Evolutionary conservation across 768 basidiomycete species (phyloP).

Genomic region (Mycena alexandri): DNA sequence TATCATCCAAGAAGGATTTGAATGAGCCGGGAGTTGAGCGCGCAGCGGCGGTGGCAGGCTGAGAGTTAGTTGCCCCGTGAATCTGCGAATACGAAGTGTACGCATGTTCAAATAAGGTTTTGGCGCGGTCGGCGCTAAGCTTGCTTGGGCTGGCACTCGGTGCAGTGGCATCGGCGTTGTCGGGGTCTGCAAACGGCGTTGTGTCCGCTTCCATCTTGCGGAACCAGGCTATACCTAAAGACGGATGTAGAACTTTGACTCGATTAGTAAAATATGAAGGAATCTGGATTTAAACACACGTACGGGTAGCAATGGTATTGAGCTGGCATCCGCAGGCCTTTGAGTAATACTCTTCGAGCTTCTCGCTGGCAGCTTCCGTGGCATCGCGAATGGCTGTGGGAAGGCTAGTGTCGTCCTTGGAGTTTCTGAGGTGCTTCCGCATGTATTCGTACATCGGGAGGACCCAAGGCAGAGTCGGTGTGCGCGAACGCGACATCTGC

Average conservation of each 20-base stretch:
- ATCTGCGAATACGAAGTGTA: background rate
- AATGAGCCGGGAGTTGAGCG: background rate
- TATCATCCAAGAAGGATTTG: background rate
- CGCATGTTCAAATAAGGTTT: background rate
- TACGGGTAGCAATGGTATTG: slow-evolving; percentile 10
- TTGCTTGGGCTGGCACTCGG: too few species aligned
- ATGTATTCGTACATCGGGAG: slow-evolving; percentile 26
- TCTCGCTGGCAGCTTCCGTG: background rate
- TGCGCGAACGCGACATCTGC: slow-evolving; percentile 11
- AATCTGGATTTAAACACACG: background rate
- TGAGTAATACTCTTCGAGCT: slow-evolving; percentile 1
- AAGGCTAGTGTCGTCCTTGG: background rate
- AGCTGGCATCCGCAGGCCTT: slow-evolving; percentile 14
- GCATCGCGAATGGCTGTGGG: slow-evolving; percentile 1
- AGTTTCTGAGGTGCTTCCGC: background rate
- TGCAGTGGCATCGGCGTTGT: background rate
- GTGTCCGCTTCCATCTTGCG: background rate
- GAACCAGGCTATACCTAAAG: background rate
- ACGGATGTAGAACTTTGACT: background rate
- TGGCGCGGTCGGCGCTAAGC: background rate
- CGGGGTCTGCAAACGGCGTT: too few species aligned
- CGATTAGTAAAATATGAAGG: background rate
- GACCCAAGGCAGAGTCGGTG: slow-evolving; percentile 15
- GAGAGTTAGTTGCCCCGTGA: too few species aligned
- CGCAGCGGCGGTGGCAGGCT: too few species aligned